A percentile compares a stretch with the other conserved stretches of the same genome.
Evolutionary conservation across 2,329 filamentous ascomycete species (phyloP).

Genomic region (Blastomyces percursus): DNA sequence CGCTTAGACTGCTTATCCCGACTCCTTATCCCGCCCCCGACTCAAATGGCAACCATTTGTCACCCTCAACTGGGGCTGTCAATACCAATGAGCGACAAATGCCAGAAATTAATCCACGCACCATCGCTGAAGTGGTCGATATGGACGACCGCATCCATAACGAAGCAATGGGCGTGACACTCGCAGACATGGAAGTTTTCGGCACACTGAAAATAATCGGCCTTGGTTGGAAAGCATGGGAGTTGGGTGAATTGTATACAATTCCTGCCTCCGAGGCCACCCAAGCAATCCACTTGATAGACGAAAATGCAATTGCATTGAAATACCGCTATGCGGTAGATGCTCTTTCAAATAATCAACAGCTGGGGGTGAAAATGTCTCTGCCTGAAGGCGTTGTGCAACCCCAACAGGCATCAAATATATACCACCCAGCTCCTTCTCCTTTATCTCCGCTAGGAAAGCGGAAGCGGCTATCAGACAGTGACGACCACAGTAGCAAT

Average conservation of each 20-base stretch:
- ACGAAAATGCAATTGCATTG: background rate
- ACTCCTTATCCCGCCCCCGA: constrained; percentile 10
- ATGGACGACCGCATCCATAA: constrained; percentile 26
- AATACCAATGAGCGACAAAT: background rate
- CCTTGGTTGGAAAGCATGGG: constrained; percentile 31
- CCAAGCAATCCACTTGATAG: background rate
- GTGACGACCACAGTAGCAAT: background rate
- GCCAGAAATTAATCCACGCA: constrained; percentile 6
- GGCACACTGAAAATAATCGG: constrained; percentile 27
- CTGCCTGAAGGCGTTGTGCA: background rate
- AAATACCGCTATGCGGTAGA: background rate
- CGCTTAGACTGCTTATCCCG: constrained; percentile 33
- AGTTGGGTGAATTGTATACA: constrained; percentile 29
- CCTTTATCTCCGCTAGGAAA: constrained; percentile 19
- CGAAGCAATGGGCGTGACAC: constrained; percentile 22
- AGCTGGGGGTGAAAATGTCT: background rate
- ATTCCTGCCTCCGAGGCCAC: constrained; percentile 14
- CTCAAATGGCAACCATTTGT: background rate
- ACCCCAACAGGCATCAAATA: background rate
- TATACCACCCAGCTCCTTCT: constrained; percentile 7
- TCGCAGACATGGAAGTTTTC: constrained; percentile 26
- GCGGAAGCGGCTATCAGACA: constrained; percentile 1
- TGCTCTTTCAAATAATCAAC: background rate
- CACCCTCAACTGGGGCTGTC: background rate
- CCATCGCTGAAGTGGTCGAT: constrained; percentile 28